Base-by-base conservation (phyloP, 1,284 basidiomycete genomes). In the Omphalotus olearius region DNA sequence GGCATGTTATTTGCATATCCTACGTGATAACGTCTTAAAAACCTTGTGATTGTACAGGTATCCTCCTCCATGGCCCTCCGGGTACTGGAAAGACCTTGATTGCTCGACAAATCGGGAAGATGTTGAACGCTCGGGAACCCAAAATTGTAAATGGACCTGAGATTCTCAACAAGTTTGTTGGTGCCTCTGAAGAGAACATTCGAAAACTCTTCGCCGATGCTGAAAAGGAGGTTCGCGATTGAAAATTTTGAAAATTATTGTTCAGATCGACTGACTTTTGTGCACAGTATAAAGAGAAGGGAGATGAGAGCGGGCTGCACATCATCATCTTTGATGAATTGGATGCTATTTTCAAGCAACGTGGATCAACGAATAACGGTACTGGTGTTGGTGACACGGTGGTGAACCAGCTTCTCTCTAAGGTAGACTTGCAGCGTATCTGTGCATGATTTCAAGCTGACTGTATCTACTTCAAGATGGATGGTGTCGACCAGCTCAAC, bases 301-400 rank as follows among this genome's bases (percentile, higher is more conserved):
- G 90, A n/a, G 96, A 99, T 63, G 96, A 98, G 62, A 96, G 92
- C 67, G 95, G 93, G 4, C 74, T 99, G 51, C 97, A 99, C 68
- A 99, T 99, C 71, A 98, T 99, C 74, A 99, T 99, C 59, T 98
- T 99, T 65, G 97, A 99, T 69, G 97, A 99, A 71, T 73, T 99
- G 60, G 97, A 99, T 67, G 97, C 97, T 10, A 93, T 99, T 60
- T 98, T 95, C 79, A 98, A 98, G 68, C 96, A 99, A 66, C 90
- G 97, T 80, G 94, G 94, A 7, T 91, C 91, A 5, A 88, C 85
- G 16, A 84, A 83, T 59, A 85, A 76, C 47, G 91, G 93, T n/a
- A 99, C 96, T 2, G 97, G 97, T 51, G 96, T 99, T 2, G 97
- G 96, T 20, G 97, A 99, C 70, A 98, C 89, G 36, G 92, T 99